These are phyloP conservation scores for Fragaria vesca DNA, from an alignment of 306 rosid genomes.

Conservation along the genomic window DNA sequence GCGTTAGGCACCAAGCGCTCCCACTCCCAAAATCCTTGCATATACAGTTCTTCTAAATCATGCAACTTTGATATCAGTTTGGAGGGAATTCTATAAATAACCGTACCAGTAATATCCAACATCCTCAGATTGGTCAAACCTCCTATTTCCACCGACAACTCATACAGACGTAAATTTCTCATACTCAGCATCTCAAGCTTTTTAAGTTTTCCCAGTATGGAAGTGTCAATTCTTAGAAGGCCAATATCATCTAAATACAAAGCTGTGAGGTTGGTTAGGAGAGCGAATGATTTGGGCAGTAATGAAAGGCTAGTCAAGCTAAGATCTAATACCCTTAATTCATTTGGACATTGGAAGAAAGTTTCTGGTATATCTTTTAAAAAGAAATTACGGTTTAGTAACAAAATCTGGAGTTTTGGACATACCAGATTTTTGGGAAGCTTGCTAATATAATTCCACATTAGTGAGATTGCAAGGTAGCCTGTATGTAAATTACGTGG, in stretches of 20 bases:
- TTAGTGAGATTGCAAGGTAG: conserved; percentile 8
- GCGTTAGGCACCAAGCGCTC: not conserved
- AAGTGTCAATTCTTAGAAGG: accelerated
- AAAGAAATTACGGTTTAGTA: too few species aligned
- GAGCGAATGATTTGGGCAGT: not conserved
- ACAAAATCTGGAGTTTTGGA: not conserved
- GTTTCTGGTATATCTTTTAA: not conserved
- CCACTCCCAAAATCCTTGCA: not conserved
- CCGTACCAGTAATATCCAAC: not conserved
- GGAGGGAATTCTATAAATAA: not conserved
- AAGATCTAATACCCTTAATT: not conserved
- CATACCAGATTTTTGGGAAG: not conserved
- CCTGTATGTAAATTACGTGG: not conserved
- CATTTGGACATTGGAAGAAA: not conserved
- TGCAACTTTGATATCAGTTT: not conserved
- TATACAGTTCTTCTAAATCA: not conserved
- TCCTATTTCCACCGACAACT: not conserved
- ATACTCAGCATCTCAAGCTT: not conserved
- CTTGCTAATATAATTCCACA: accelerated
- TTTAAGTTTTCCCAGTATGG: not conserved
- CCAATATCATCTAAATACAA: not conserved
- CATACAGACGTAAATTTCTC: accelerated
- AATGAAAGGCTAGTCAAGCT: not conserved
- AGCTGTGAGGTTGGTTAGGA: not conserved
- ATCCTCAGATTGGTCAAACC: not conserved